Percentiles rank a stretch among this genome's conserved stretches.
Evolutionary conservation across 2,329 filamentous ascomycete genomes (phyloP).

Genomic region (Exophiala alcalophila): DNA sequence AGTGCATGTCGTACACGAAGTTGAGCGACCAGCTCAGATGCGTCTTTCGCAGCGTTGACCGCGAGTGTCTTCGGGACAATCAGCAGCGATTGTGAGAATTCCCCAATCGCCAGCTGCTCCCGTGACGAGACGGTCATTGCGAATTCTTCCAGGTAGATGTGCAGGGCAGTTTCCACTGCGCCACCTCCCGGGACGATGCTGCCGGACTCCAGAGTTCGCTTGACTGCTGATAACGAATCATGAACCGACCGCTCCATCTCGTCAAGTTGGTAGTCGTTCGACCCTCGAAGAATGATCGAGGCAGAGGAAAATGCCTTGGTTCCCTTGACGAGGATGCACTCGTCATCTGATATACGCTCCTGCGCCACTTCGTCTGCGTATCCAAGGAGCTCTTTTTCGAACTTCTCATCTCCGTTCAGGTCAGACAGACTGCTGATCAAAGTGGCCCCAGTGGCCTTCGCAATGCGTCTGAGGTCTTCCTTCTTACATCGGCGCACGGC

Average conservation of each 20-base stretch:
- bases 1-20: conserved; percentile 90
- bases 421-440: conserved; percentile 91
- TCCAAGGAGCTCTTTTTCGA: conserved; percentile 84
- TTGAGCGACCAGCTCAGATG: conserved; percentile 91
- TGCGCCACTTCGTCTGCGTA: conserved; percentile 95
- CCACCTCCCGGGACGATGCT: conserved; percentile 95
- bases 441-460: conserved; percentile 91
- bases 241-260: conserved; percentile 99
- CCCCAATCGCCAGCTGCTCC: conserved; percentile 95
- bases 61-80: conserved; percentile 94
- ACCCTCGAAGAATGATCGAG: conserved; percentile 90
- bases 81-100: conserved; percentile 92
- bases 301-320: conserved; percentile 92
- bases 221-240: conserved; percentile 93
- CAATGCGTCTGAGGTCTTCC: conserved; percentile 93
- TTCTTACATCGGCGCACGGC: conserved; percentile 96
- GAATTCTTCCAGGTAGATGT: conserved; percentile 99
- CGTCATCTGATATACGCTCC: conserved; percentile 96
- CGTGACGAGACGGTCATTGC: conserved; percentile 93
- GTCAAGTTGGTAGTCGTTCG: conserved; percentile 94
- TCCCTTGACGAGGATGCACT: conserved; percentile 95
- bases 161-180: conserved; percentile 95
- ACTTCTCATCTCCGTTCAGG: conserved; percentile 94
- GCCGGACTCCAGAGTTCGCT: conserved; percentile 93
- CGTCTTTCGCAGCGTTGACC: conserved; percentile 95